These are phyloP conservation scores for Straminergon stramineum DNA, from an alignment of 225 moss, liverwort and hornwort genomes.

Conservation along the genomic window DNA sequence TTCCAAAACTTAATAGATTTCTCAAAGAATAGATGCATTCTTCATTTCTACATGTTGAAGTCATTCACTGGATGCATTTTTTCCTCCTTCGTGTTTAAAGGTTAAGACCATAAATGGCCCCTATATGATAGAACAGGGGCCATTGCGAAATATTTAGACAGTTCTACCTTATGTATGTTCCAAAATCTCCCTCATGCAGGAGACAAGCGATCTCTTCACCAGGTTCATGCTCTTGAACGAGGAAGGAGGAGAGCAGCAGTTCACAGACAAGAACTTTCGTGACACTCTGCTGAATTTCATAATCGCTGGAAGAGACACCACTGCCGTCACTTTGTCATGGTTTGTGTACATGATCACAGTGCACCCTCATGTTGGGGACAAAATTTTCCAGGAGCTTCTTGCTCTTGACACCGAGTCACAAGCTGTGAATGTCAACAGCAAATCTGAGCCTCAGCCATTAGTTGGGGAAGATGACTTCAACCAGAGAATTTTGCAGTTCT, in stretches of 20 bases:
- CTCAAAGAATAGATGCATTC: not conserved
- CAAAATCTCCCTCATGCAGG: not conserved
- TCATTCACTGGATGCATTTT: not conserved
- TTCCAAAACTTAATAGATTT: not conserved
- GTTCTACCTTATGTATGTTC: not conserved
- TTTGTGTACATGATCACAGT: not conserved
- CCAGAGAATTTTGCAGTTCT: constrained; percentile 12
- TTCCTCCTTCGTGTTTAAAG: not conserved
- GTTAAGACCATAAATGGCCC: not conserved
- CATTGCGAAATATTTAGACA: no score
- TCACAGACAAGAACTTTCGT: constrained; percentile 48
- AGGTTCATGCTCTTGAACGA: constrained; percentile 50
- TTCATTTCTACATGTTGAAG: not conserved
- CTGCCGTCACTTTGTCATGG: not conserved
- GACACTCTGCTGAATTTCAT: constrained; percentile 38
- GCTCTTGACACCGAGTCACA: not conserved
- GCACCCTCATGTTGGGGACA: not conserved
- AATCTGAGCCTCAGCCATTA: not conserved
- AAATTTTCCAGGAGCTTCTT: not conserved
- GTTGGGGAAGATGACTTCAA: not conserved
- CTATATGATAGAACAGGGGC: no score
- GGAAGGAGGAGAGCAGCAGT: constrained; percentile 1
- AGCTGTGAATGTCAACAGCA: not conserved
- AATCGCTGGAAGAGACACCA: constrained; percentile 13
- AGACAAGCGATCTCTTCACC: constrained; percentile 29